Evolutionary conservation across 441 rosid genomes (phyloP).

Genomic region (Viola pubescens): DNA sequence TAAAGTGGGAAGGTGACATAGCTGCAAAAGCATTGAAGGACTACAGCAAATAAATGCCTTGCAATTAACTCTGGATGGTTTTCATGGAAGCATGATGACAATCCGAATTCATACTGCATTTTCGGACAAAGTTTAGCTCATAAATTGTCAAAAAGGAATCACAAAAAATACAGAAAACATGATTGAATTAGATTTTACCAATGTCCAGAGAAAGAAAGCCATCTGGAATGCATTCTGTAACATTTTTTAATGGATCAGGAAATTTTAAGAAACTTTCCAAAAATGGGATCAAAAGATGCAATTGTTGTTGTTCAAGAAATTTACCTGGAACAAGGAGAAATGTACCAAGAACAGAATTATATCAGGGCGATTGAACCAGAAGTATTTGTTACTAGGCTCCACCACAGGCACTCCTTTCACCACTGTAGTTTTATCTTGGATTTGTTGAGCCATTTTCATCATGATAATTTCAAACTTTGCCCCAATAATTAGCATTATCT

Average conservation of each 20-base stretch:
- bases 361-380: constrained; percentile 34
- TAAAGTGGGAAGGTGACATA: constrained; percentile 36
- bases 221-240: constrained; percentile 32
- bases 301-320: too few relatives aligned
- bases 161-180: background rate
- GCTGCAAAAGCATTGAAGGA: constrained; percentile 28
- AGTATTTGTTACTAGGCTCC: constrained; percentile 26
- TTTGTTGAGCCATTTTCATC: constrained; percentile 33
- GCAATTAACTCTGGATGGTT: constrained; percentile 11
- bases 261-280: background rate
- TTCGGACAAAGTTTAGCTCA: background rate
- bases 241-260: background rate
- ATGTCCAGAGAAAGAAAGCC: constrained; percentile 30
- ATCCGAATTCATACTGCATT: constrained; percentile 29
- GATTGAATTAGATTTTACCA: constrained; percentile 19
- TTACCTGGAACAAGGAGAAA: constrained; percentile 33
- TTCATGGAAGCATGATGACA: constrained; percentile 30
- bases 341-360: constrained; percentile 26
- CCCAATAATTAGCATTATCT: constrained; percentile 28
- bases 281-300: background rate
- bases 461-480: constrained; percentile 29
- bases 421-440: constrained; percentile 21
- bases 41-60: constrained; percentile 23
- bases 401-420: constrained; percentile 33
- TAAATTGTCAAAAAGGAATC: background rate